Percentiles rank a stretch among this genome's conserved stretches.
phyloP scores from a whole-genome alignment of 1,139 yeast genomes.

The Protomyces lactucae-debilis region DNA sequence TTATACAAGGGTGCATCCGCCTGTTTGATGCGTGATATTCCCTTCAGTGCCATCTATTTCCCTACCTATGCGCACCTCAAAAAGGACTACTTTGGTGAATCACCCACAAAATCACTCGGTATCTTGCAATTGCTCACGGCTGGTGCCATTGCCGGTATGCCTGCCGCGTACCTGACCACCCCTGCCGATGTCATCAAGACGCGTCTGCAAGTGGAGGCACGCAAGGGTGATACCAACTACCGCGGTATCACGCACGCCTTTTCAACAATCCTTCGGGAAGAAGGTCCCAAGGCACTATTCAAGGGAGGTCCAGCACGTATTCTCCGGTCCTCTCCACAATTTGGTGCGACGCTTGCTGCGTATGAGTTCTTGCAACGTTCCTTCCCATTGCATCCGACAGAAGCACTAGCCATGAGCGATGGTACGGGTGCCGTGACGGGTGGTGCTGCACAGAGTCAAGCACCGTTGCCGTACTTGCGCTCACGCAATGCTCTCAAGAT shows the following conservation, averaged over 20 bases:
- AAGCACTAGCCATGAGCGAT: slow-evolving; percentile 43
- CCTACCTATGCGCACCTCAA: slow-evolving; percentile 95
- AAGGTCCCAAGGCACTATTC: slow-evolving; percentile 76
- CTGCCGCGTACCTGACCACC: slow-evolving; percentile 68
- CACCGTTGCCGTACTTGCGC: slow-evolving; percentile 41
- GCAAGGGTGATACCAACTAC: slow-evolving; percentile 71
- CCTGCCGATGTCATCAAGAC: slow-evolving; percentile 97
- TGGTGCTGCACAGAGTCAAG: slow-evolving; percentile 37
- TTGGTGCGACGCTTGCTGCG: slow-evolving; percentile 94
- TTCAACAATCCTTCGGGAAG: slow-evolving; percentile 67
- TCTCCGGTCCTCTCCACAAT: slow-evolving; percentile 92
- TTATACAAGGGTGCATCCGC: slow-evolving; percentile 89
- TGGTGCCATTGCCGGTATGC: slow-evolving; percentile 97
- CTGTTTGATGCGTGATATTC: slow-evolving; percentile 90
- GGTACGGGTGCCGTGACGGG: slow-evolving; percentile 37
- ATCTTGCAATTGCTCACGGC: slow-evolving; percentile 79
- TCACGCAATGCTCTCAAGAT: slow-evolving; percentile 46
- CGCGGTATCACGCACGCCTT: slow-evolving; percentile 74
- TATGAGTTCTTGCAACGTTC: slow-evolving; percentile 74
- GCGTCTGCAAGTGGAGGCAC: slow-evolving; percentile 80
- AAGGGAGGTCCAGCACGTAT: slow-evolving; percentile 97
- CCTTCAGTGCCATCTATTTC: slow-evolving; percentile 94
- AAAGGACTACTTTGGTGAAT: slow-evolving; percentile 73
- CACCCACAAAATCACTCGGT: slow-evolving; percentile 61
- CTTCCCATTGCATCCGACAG: slow-evolving; percentile 48